phyloP scores from a whole-genome alignment of 192 early-diverging fungal genomes.

The Backusella sp. region DNA sequence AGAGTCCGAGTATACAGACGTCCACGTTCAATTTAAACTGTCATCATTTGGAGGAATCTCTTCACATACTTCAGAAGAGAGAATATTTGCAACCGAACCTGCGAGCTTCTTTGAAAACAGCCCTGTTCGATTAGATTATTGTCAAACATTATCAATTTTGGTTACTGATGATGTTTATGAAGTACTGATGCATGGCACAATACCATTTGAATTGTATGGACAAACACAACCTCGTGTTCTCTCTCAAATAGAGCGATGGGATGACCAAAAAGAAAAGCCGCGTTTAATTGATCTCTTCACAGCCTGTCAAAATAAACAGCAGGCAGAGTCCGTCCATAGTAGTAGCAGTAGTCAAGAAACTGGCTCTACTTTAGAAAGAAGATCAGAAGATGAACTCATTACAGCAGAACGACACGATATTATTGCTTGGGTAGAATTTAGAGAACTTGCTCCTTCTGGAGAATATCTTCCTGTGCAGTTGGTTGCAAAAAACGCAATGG shows the following conservation, averaged over 20 bases:
- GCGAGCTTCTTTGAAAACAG: slow-evolving; percentile 50
- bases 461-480: slow-evolving; percentile 59
- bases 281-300: background rate
- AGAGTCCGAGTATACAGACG: slow-evolving; percentile 60
- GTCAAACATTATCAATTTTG: slow-evolving; percentile 44
- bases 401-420: slow-evolving; percentile 71
- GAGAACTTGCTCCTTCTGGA: slow-evolving; percentile 62
- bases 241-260: slow-evolving; percentile 50
- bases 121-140: slow-evolving; percentile 52
- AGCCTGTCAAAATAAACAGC: background rate
- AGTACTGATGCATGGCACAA: slow-evolving; percentile 13
- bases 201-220: slow-evolving; percentile 57
- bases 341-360: background rate
- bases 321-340: background rate
- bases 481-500: slow-evolving; percentile 42
- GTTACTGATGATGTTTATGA: slow-evolving; percentile 25
- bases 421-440: slow-evolving; percentile 61
- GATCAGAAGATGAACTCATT: slow-evolving; percentile 58
- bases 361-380: slow-evolving; percentile 13
- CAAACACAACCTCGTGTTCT: slow-evolving; percentile 40
- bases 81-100: slow-evolving; percentile 62
- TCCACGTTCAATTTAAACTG: slow-evolving; percentile 73
- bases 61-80: slow-evolving; percentile 40
- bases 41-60: slow-evolving; percentile 58
- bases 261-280: slow-evolving; percentile 41